Percentiles rank a stretch among this genome's conserved stretches.
Evolutionary conservation across 495 filamentous ascomycete species (phyloP).

Genomic region (Immersiella caudata): DNA sequence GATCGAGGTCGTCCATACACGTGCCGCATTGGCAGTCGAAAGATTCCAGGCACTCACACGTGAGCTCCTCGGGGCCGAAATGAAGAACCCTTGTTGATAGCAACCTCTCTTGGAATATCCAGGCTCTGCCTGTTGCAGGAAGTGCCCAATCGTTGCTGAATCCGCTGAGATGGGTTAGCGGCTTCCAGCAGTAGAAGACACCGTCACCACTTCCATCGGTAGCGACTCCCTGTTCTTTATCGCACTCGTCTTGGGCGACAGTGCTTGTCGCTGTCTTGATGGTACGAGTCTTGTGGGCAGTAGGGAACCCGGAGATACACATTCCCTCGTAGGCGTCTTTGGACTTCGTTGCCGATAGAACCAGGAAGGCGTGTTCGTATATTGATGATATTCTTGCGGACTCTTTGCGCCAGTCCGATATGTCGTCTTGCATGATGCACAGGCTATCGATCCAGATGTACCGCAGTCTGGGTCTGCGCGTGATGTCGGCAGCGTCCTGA

Average conservation of each 20-base stretch:
- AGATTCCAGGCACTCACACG: background rate
- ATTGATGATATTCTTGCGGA: background rate
- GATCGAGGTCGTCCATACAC: background rate
- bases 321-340: background rate
- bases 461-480: background rate
- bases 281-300: too few species aligned
- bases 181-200: background rate
- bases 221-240: background rate
- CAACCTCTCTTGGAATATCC: slow-evolving; percentile 1
- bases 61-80: slow-evolving; percentile 2
- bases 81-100: background rate
- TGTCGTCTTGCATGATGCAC: slow-evolving; percentile 37
- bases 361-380: background rate
- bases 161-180: background rate
- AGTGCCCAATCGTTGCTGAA: background rate
- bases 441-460: slow-evolving; percentile 12
- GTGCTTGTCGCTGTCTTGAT: background rate
- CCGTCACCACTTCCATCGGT: background rate
- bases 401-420: background rate
- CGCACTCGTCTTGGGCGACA: background rate
- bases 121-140: background rate
- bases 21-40: background rate
- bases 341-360: background rate
- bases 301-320: background rate
- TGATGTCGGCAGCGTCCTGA: background rate